A percentile compares a stretch with the other conserved stretches of the same genome.
Evolutionary conservation across 2,329 filamentous ascomycete species (phyloP).

Genomic region (Teratosphaeria pseudoeucalypti): DNA sequence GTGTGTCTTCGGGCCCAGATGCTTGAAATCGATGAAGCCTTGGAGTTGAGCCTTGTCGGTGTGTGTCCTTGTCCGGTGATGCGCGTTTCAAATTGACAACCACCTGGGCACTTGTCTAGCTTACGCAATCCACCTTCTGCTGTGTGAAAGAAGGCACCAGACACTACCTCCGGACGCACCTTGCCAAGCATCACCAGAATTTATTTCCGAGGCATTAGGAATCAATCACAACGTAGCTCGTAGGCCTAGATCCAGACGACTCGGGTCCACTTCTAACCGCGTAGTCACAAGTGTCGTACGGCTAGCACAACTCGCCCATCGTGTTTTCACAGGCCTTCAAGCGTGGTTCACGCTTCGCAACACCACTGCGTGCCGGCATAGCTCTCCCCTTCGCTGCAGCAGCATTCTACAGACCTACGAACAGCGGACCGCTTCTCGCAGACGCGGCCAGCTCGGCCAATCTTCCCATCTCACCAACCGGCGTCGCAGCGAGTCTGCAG

Average conservation of each 20-base stretch:
- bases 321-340: conserved; percentile 76
- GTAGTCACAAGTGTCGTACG: neutral
- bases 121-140: neutral
- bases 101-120: neutral
- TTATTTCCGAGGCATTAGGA: neutral
- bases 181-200: neutral
- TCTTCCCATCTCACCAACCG: conserved; percentile 4
- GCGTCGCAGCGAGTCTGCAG: conserved; percentile 6
- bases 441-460: conserved; percentile 14
- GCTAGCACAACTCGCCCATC: conserved; percentile 48
- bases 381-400: conserved; percentile 64
- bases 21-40: neutral
- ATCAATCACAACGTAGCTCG: neutral
- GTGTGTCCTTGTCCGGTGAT: neutral
- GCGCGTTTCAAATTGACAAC: neutral
- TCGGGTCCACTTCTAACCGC: neutral
- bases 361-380: conserved; percentile 61
- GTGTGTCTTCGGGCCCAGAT: neutral
- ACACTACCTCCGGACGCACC: neutral
- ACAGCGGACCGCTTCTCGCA: conserved; percentile 32
- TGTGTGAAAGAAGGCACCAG: neutral
- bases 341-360: conserved; percentile 43
- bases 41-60: neutral
- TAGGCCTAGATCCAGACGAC: neutral
- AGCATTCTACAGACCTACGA: conserved; percentile 45